Evolutionary conservation across 306 rosid species (phyloP), one percentile per base, ranked within the genome.

Genomic region (Casuarina equisetifolia): DNA sequence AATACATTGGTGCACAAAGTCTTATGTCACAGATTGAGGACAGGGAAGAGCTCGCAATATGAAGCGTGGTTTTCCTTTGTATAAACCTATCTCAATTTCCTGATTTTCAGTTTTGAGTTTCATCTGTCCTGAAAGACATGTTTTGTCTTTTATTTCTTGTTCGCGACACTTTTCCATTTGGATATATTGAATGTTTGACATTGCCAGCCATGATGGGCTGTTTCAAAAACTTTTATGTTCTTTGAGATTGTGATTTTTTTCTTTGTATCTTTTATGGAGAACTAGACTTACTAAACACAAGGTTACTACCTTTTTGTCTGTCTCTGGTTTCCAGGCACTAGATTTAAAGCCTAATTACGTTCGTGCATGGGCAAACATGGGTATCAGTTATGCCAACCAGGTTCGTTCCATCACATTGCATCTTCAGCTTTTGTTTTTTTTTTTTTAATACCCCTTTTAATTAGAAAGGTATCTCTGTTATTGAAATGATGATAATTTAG

Each of bases 281-380:
- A 20, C 15, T 57, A 46, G 13, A 12, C 16, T 61, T 61, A 61
- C 68, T 61, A 15, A 35, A 61, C 13, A 61, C 4, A 62, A 62
- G 36, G 36, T 38, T 58, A 62, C 9, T 13, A 36, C 36, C 69
- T 68, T 3, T 17, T 66, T 36, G 15, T 57, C 35, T 77, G 9
- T 76, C 62, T 82, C 16, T 50, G 76, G 10, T 72, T 71, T 82
- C 25, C 87, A 95, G 98, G 99, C 99, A 32, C 85, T 95, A 45
- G 99, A 95, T 90, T 89, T 95, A 86, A 95, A 95, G 86, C 99
- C 99, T 72, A 95, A 95, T 82, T 95, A 95, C 72, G 99, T 95
- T 63, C 99, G 98, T 70, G 99, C 99, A 62, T 95, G 99, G 99
- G 97, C 99, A 74, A 95, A 95, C 81, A 95, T 95, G 97, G 99